Conservation (phyloP, 2,329 filamentous ascomycete species). For the Fusarium multiceps region DNA sequence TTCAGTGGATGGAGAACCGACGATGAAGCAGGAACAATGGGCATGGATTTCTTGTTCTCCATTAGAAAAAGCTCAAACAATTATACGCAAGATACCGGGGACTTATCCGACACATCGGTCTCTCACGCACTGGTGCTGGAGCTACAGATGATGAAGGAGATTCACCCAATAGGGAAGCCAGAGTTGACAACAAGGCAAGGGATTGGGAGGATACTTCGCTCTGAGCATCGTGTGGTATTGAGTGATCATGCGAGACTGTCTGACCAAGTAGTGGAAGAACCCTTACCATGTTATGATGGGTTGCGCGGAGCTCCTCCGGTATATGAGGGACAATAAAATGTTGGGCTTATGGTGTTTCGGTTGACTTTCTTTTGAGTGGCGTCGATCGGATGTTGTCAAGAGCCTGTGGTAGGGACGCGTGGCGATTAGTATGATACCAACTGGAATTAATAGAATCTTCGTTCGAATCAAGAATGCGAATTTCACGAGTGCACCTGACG, state of each 20-base stretch:
- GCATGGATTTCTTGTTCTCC: slow-evolving; percentile 75
- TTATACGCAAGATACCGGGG: slow-evolving; percentile 80
- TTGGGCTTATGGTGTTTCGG: no score
- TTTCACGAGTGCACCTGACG: no score
- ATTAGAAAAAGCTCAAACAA: slow-evolving; percentile 53
- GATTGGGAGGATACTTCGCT: slow-evolving; percentile 86
- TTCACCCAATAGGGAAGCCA: slow-evolving; percentile 74
- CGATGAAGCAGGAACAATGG: slow-evolving; percentile 55
- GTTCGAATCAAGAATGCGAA: neutral
- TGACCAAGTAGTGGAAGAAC: neutral
- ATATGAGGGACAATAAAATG: neutral
- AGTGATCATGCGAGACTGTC: slow-evolving; percentile 65
- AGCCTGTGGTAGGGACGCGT: neutral
- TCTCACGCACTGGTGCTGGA: slow-evolving; percentile 88
- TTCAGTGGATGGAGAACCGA: slow-evolving; percentile 88
- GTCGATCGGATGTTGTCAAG: neutral
- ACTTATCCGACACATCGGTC: slow-evolving; percentile 78
- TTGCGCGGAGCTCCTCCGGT: slow-evolving; percentile 9
- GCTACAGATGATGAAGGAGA: slow-evolving; percentile 92
- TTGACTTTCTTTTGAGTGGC: neutral
- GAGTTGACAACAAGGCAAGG: slow-evolving; percentile 83
- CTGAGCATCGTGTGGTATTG: slow-evolving; percentile 84
- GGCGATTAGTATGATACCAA: neutral
- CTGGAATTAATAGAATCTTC: neutral
- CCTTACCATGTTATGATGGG: slow-evolving; percentile 15